Base-by-base conservation (phyloP, 2,329 filamentous ascomycete species). In the Hymenoscyphus occultus region DNA sequence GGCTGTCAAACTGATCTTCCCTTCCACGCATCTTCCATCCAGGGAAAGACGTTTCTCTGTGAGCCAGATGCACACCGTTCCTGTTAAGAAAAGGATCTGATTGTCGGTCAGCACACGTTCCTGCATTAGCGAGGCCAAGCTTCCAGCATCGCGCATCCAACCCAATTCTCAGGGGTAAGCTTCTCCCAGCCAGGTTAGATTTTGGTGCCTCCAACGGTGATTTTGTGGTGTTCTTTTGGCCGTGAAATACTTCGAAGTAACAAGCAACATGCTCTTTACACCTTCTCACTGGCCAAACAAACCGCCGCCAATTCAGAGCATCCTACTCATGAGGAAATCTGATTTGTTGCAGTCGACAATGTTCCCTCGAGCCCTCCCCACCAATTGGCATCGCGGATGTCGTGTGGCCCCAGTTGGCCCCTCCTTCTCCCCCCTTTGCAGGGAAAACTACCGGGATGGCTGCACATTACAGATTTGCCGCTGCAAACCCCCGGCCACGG, bases 401-500 rank as follows among this genome's bases (percentile, higher is more conserved):
- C 19, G 48, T 19, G 48, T 54, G 48, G 48, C 10, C 48, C 35
- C 35, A 4, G 9, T 10, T 35, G 35, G 35, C 35, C 35, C 35
- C 48, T 54, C 28, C n/a, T 31, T 58, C 35, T 22, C 35, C 58
- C 58, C 58, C 19, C 40, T 59, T 59, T 14, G 35, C 58, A 59
- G 28, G 56, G 35, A 57, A 57, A 22, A 39, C 13, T 31, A n/a
- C 39, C 48, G 31, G 60, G 59, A 39, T 61, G 28, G 35, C 19
- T 62, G 48, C 48, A 56, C 31, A 42, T 40, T 62, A 32, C 14
- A 58, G 61, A 63, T 63, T 63, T 63, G 40, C 61, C 61, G 61
- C 61, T 56, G 54, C 28, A 39, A 35, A n/a, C 7, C 19, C 54
- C 54, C 16, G 61, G 48, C 39, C 12, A 31, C 22, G 28, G 32